These are phyloP conservation scores for Bretschneidera sinensis DNA, from an alignment of 345 rosid genomes.

Conservation along the genomic window DNA sequence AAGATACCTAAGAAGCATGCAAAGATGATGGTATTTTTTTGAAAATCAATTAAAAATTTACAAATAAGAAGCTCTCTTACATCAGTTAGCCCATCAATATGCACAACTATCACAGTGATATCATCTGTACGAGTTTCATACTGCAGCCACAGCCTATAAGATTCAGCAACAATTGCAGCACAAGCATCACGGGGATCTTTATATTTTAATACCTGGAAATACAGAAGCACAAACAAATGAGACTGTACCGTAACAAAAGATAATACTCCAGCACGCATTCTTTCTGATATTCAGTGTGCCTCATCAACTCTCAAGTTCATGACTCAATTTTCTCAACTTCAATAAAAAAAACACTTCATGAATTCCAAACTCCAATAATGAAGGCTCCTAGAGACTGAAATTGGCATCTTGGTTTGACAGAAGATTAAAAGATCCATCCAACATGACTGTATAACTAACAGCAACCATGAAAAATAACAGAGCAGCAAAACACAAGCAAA, in stretches of 20 bases:
- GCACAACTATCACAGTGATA: conserved; percentile 92
- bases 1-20: conserved; percentile 14
- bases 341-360: background rate
- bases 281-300: background rate
- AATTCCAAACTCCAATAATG: background rate
- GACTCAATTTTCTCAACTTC: background rate
- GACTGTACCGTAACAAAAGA: background rate
- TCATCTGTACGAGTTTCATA: conserved; percentile 99
- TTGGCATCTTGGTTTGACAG: background rate
- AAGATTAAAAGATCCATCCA: background rate
- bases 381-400: too few species aligned
- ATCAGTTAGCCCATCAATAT: conserved; percentile 64
- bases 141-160: conserved; percentile 97
- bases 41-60: background rate
- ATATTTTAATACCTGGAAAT: conserved; percentile 77
- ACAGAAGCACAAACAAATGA: background rate
- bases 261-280: background rate
- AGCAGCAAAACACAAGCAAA: background rate
- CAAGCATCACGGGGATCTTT: conserved; percentile 99
- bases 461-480: background rate
- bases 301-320: background rate
- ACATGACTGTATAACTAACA: background rate
- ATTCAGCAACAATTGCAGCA: conserved; percentile 99
- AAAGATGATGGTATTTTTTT: conserved; percentile 3
- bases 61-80: conserved; percentile 42